Evolutionary conservation across 306 rosid species (phyloP), one percentile per base, ranked within the genome.

Genomic region (Trichosanthes truncata): DNA sequence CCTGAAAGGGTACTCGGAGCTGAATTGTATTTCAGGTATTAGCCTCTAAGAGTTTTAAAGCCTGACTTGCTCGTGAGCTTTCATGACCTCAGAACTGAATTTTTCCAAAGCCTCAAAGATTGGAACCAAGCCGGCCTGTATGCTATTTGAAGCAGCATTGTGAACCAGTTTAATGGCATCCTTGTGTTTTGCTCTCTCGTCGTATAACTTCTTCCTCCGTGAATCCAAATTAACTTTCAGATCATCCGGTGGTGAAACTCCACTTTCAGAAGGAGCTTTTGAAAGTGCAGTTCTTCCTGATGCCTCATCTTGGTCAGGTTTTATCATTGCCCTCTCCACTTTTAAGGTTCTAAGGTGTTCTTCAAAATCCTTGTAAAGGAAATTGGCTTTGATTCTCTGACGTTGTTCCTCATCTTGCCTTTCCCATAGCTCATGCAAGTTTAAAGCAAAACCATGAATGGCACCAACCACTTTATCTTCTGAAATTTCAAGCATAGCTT

Each of bases 361-460:
- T 84, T 93, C 96, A 11, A 93, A 86, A 85, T 96, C 97, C 83
- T 88, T 91, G 20, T 87, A 83, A 41, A 91, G 91, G 53, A 77
- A 85, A 67, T 93, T 97, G 26, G 97, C 96, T 86, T 86, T 90
- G 83, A 91, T 88, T 83, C 93, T 90, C 84, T 84, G 96, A 2
- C 91, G 95, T 78, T 89, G 96, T 76, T 82, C 97, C 83, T 88
- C 94, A n/a, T 88, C 97, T 83, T 96, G 99, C 78, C 91, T 86
- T 85, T 93, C 98, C 97, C 97, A 93, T 78, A 96, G 81, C 80
- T 90, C 90, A 55, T 87, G 97, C 36, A 96, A 84, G 81, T 87
- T 90, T 57, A 84, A 83, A 13, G 98, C 99, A 72, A 96, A 96
- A 75, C 83, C 94, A 48, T 80, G 84, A 92, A 96, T 90, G 35